A percentile compares a stretch with the other conserved stretches of the same genome.
These are phyloP conservation scores for Thelonectria olida DNA, from an alignment of 2,329 filamentous ascomycete species.

Conservation along the genomic window DNA sequence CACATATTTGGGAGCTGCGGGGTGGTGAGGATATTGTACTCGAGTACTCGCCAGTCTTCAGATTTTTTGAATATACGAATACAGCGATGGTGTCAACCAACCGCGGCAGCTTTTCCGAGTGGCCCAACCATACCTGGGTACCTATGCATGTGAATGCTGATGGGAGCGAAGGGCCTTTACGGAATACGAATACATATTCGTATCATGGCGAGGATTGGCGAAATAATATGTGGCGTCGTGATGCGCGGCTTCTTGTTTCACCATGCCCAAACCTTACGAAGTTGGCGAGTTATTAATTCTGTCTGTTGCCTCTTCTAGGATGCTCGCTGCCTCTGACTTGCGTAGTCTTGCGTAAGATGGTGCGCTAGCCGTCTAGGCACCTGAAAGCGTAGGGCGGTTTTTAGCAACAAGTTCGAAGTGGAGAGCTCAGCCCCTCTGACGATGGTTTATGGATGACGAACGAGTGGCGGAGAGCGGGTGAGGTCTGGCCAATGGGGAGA, in stretches of 20 bases:
- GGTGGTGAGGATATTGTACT: neutral
- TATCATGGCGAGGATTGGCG: too few species aligned
- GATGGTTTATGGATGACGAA: slow-evolving; percentile 22
- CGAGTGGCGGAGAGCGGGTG: slow-evolving; percentile 14
- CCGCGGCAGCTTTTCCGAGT: neutral
- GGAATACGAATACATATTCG: neutral
- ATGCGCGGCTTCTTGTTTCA: neutral
- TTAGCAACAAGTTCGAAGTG: neutral
- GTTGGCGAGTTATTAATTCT: neutral
- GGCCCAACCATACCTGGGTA: too few species aligned
- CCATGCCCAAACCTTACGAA: neutral
- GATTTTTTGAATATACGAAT: neutral
- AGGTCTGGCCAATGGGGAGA: slow-evolving; percentile 8
- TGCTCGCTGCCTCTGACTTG: too few species aligned
- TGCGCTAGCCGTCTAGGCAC: neutral
- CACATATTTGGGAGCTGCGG: neutral
- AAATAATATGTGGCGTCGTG: neutral
- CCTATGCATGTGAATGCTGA: too few species aligned
- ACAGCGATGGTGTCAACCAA: neutral
- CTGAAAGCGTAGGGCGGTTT: neutral
- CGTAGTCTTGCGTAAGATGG: neutral
- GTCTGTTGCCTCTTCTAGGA: too few species aligned
- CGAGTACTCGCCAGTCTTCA: neutral
- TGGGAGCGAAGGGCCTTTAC: too few species aligned
- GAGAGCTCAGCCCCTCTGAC: slow-evolving; percentile 21